Evolutionary conservation across 2,329 filamentous ascomycete species (phyloP), one percentile per base, ranked within the genome.

Genomic region (Fusarium sp.): DNA sequence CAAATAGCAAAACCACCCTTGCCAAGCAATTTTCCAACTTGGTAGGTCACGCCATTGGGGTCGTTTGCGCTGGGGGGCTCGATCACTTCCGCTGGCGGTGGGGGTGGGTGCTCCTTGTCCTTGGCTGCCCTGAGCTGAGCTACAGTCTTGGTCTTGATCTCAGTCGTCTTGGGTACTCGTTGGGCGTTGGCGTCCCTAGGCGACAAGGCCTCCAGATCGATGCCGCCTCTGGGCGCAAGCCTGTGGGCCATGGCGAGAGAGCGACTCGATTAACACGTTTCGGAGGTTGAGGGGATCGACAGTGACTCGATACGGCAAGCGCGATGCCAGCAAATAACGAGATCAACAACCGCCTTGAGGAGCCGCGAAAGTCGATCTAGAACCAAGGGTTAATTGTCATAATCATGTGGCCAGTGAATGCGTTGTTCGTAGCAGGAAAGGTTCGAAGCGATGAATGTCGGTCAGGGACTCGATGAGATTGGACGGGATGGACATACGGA

Each of bases 1-100:
- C 93, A 95, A 71, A 95, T 93, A 74, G 94, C 94, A 80, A 96
- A 96, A 11, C 94, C 94, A 56, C 94, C 94, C 83, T 94, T 95
- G 29, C 94, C 94, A 67, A 96, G 86, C 80, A 94, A 87, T 78
- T 91, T 91, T 66, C 93, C 93, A 35, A 94, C 91, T 77, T 92
- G 90, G 85, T 95, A 96, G 58, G 91, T 87, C 64, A 92, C 90
- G 63, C 93, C 93, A 84, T 92, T 87, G 65, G 88, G 89, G 63
- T 92, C 91, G 81, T 95, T 93, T 64, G 87, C 85, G 79, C 93
- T 93, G 56, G 92, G 87, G 22, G 91, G 91, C 81, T 92, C 91
- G 25, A 84, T 82, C 54, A 92, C 88, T 72, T 89, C 84, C 11
- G 85, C 79, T 16, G 91, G 91, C n/a, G 91, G 91, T 35, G 91